Evolutionary conservation across 2,329 filamentous ascomycete species (phyloP).

Genomic region (Colletotrichum lupini): DNA sequence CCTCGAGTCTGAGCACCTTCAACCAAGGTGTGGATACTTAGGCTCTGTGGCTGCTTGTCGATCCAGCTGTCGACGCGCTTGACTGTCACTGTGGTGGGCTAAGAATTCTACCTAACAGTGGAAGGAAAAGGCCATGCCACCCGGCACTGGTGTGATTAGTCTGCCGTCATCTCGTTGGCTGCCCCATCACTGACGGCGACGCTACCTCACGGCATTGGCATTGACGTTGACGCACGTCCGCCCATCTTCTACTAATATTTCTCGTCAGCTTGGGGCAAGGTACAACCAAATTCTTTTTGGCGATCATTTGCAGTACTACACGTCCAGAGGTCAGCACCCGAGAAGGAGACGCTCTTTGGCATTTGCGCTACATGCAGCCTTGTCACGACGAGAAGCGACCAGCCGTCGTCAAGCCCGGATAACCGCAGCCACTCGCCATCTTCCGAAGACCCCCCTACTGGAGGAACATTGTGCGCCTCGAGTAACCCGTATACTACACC

Average conservation of each 20-base stretch:
- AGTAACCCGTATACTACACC: background rate
- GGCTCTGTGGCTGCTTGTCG: background rate
- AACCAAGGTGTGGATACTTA: background rate
- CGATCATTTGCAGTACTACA: background rate
- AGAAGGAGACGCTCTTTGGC: background rate
- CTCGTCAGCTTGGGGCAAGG: background rate
- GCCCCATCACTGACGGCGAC: slow-evolving; percentile 6
- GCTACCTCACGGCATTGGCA: slow-evolving; percentile 24
- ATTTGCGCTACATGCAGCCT: slow-evolving; percentile 23
- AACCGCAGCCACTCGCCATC: slow-evolving; percentile 22
- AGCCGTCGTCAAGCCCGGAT: slow-evolving; percentile 26
- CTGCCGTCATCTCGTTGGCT: background rate
- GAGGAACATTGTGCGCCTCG: slow-evolving; percentile 17
- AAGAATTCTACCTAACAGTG: background rate
- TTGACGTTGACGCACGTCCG: slow-evolving; percentile 27
- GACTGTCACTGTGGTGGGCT: background rate
- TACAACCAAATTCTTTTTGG: background rate
- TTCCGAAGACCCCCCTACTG: slow-evolving; percentile 29
- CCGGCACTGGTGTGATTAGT: background rate
- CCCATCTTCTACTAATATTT: slow-evolving; percentile 6
- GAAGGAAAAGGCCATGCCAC: background rate
- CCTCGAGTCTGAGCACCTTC: background rate
- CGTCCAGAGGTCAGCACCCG: background rate
- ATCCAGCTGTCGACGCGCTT: background rate
- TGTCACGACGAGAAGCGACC: slow-evolving; percentile 21